Evolutionary conservation across 495 filamentous ascomycete species (phyloP).

Genomic region (Letharia lupina): DNA sequence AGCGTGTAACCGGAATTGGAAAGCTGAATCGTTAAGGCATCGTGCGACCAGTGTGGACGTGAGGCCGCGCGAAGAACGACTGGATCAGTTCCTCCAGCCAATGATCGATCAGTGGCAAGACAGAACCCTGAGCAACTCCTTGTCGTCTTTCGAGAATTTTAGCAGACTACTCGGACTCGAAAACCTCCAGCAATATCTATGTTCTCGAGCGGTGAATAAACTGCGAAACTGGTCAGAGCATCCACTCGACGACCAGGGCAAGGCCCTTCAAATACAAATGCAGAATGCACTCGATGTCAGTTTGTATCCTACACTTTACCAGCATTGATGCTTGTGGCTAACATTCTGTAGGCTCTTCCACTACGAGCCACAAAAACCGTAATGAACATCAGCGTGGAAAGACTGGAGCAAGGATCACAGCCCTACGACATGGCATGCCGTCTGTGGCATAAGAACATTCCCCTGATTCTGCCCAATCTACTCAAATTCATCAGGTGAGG

Average conservation of each 20-base stretch:
- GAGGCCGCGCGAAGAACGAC: constrained; percentile 50
- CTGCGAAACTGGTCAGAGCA: constrained; percentile 75
- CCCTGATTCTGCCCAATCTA: constrained; percentile 74
- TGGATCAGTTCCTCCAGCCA: constrained; percentile 67
- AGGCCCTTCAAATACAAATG: constrained; percentile 66
- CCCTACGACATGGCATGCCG: constrained; percentile 61
- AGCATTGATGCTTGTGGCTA: constrained; percentile 1
- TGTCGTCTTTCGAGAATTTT: constrained; percentile 71
- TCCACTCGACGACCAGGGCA: constrained; percentile 68
- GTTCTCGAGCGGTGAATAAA: constrained; percentile 60
- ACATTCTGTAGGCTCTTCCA: constrained; percentile 52
- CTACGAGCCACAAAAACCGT: constrained; percentile 82
- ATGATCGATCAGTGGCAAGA: constrained; percentile 76
- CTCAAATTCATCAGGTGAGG: constrained; percentile 70
- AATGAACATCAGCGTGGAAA: constrained; percentile 81
- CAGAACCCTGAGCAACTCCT: constrained; percentile 52
- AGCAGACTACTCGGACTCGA: constrained; percentile 70
- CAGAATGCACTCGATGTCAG: constrained; percentile 35
- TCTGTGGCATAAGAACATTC: constrained; percentile 78
- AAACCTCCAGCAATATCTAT: constrained; percentile 71
- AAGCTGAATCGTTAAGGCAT: constrained; percentile 37
- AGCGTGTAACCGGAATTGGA: background rate
- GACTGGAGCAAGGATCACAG: constrained; percentile 59
- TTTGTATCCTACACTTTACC: no score
- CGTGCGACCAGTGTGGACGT: constrained; percentile 68